These are phyloP conservation scores for Fusarium pininemorale DNA, from an alignment of 2,329 filamentous ascomycete genomes.

Conservation along the genomic window DNA sequence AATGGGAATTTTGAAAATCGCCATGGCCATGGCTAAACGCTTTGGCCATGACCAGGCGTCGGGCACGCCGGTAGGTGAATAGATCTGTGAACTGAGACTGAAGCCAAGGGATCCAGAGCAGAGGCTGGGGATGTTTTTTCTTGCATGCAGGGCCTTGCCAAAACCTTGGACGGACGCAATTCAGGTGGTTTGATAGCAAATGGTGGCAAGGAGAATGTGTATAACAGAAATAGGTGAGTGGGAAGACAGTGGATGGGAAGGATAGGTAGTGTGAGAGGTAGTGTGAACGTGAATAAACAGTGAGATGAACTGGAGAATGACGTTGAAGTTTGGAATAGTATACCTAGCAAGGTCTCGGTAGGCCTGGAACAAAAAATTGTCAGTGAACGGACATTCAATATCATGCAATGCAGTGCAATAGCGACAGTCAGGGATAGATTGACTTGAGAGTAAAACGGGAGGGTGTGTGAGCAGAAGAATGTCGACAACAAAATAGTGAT, in stretches of 20 bases:
- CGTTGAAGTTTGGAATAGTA: conserved; percentile 10
- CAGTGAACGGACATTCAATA: conserved; percentile 23
- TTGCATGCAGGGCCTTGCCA: background rate
- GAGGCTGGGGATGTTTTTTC: background rate
- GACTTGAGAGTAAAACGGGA: background rate
- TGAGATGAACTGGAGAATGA: background rate
- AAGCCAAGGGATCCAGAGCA: background rate
- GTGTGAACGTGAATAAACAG: background rate
- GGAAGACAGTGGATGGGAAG: background rate
- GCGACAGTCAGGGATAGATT: background rate
- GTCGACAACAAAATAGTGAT: background rate
- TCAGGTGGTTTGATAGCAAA: background rate
- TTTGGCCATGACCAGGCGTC: background rate
- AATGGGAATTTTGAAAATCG: background rate
- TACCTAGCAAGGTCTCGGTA: conserved; percentile 51
- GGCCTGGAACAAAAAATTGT: conserved; percentile 46
- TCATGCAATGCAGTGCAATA: background rate
- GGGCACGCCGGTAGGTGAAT: conserved; percentile 12
- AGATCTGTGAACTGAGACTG: background rate
- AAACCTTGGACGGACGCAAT: background rate
- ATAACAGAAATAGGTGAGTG: background rate
- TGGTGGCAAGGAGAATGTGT: background rate
- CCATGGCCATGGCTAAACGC: background rate
- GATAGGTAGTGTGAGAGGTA: background rate
- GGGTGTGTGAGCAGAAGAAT: conserved; percentile 2